Evolutionary conservation across 2,329 filamentous ascomycete genomes (phyloP).

Genomic region (Seiridium cupressi): DNA sequence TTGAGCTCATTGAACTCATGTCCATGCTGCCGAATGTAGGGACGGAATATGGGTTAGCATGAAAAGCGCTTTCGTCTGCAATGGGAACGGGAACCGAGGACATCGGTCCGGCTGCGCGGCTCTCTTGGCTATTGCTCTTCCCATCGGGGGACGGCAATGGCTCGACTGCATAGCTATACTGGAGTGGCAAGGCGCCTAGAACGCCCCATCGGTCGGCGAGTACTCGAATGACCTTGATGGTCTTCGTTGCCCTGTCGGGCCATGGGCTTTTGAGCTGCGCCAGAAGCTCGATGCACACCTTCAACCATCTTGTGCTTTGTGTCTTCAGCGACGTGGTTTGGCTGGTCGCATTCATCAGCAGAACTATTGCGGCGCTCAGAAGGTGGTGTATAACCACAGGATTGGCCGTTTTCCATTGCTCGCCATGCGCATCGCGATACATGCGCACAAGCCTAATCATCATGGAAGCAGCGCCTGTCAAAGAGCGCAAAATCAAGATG

Average conservation of each 20-base stretch:
- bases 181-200: background rate
- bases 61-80: background rate
- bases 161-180: background rate
- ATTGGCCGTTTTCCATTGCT: slow-evolving; percentile 11
- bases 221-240: slow-evolving; percentile 4
- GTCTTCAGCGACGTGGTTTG: slow-evolving; percentile 9
- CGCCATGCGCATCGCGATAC: slow-evolving; percentile 11
- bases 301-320: slow-evolving; percentile 15
- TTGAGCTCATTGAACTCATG: background rate
- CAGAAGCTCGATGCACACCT: slow-evolving; percentile 12
- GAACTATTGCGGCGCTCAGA: slow-evolving; percentile 14
- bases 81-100: background rate
- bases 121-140: background rate
- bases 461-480: slow-evolving; percentile 12
- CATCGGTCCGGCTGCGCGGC: background rate
- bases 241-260: background rate
- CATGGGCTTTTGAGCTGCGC: slow-evolving; percentile 1
- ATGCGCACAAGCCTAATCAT: slow-evolving; percentile 11
- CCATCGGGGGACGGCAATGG: background rate
- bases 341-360: slow-evolving; percentile 15
- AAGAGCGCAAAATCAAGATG: slow-evolving; percentile 12
- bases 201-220: slow-evolving; percentile 2
- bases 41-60: background rate
- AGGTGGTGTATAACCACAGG: slow-evolving; percentile 15
- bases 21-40: background rate